Percentiles rank a stretch among this genome's conserved stretches.
phyloP scores from a whole-genome alignment of 2,329 filamentous ascomycete species.

The Stagonosporopsis rhizophila region DNA sequence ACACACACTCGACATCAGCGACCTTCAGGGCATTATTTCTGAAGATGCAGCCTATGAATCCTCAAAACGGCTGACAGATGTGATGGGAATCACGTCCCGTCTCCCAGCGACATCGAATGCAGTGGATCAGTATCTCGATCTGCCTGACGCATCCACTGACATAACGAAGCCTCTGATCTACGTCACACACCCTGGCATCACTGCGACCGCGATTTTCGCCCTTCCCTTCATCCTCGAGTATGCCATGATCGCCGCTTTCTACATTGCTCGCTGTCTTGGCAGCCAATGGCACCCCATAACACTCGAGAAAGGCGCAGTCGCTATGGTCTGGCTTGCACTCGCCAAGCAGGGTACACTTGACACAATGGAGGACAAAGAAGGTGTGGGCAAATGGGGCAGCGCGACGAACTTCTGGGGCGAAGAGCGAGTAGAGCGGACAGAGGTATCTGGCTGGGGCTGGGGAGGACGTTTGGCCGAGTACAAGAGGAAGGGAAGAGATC shows the following conservation, averaged over 20 bases:
- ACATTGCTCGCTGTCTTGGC: slow-evolving; percentile 76
- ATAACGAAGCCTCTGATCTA: slow-evolving; percentile 68
- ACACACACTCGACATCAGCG: slow-evolving; percentile 66
- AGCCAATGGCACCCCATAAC: slow-evolving; percentile 86
- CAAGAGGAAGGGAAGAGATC: slow-evolving; percentile 62
- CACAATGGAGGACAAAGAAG: slow-evolving; percentile 57
- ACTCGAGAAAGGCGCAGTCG: slow-evolving; percentile 78
- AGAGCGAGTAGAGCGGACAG: slow-evolving; percentile 73
- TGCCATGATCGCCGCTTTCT: slow-evolving; percentile 72
- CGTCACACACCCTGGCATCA: slow-evolving; percentile 84
- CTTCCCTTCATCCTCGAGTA: slow-evolving; percentile 73
- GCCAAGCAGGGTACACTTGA: slow-evolving; percentile 69
- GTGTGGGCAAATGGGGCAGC: slow-evolving; percentile 83
- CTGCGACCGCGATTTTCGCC: slow-evolving; percentile 80
- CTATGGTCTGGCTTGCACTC: slow-evolving; percentile 80
- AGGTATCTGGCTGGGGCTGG: slow-evolving; percentile 85
- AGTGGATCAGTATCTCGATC: slow-evolving; percentile 37
- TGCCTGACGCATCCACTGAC: slow-evolving; percentile 18
- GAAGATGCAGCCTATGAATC: slow-evolving; percentile 79
- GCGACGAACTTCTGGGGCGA: slow-evolving; percentile 66
- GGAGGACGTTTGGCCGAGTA: slow-evolving; percentile 63
- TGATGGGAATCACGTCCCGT: slow-evolving; percentile 76
- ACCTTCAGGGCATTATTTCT: slow-evolving; percentile 76
- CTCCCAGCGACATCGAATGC: slow-evolving; percentile 68
- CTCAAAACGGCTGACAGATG: slow-evolving; percentile 84